Conservation (phyloP, 192 early-diverging fungal species). For the Linnemannia exigua region DNA sequence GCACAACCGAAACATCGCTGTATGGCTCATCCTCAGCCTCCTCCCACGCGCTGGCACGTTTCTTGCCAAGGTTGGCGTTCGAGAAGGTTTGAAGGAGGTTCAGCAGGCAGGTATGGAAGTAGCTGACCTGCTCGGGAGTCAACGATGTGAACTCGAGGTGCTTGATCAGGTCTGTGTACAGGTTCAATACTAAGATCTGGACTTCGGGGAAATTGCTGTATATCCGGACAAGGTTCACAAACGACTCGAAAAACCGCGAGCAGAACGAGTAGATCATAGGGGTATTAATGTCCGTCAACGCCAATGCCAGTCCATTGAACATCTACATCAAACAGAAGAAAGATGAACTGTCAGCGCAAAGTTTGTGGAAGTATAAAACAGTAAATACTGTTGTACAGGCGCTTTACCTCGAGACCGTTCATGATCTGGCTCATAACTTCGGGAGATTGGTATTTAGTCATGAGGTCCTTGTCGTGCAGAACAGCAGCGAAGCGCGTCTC, state of each 20-base stretch:
- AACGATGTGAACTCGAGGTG: slow-evolving; percentile 63
- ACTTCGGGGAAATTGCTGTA: slow-evolving; percentile 78
- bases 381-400: not conserved
- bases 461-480: slow-evolving; percentile 72
- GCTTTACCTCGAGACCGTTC: slow-evolving; percentile 74
- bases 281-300: slow-evolving; percentile 73
- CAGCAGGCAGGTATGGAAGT: slow-evolving; percentile 60
- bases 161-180: slow-evolving; percentile 69
- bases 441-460: slow-evolving; percentile 64
- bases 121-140: slow-evolving; percentile 60
- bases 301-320: slow-evolving; percentile 83
- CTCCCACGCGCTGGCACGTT: slow-evolving; percentile 54
- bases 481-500: slow-evolving; percentile 72
- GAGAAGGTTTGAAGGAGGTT: slow-evolving; percentile 72
- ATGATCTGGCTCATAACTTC: slow-evolving; percentile 70
- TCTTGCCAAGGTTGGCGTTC: slow-evolving; percentile 66
- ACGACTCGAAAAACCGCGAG: slow-evolving; percentile 70
- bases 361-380: not conserved
- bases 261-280: slow-evolving; percentile 68
- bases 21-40: slow-evolving; percentile 77
- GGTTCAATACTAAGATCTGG: slow-evolving; percentile 70
- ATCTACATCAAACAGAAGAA: slow-evolving; percentile 58
- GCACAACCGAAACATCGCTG: slow-evolving; percentile 71
- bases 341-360: not conserved
- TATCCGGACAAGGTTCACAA: slow-evolving; percentile 74